Conservation (phyloP, 805 yeast genomes). For the Cyberlindnera mrakii region DNA sequence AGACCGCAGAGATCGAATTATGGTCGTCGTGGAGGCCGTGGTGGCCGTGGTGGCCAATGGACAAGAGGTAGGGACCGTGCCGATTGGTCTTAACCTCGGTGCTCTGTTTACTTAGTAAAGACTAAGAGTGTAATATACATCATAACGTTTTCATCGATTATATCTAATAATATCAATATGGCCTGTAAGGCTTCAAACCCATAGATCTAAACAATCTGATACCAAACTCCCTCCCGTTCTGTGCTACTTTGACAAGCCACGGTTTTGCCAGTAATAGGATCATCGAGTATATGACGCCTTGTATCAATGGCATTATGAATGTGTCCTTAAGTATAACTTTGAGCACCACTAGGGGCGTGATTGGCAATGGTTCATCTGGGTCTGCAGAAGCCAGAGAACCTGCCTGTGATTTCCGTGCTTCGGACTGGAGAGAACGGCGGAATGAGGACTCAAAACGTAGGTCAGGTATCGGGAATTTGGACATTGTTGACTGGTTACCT, state of each 20-base stretch:
- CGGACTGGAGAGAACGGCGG: constrained; percentile 28
- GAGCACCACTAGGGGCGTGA: constrained; percentile 37
- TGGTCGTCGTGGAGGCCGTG: constrained; percentile 12
- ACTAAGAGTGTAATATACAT: neutral
- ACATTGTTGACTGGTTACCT: neutral
- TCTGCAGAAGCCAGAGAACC: neutral
- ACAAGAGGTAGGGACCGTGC: neutral
- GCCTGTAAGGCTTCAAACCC: constrained; percentile 3
- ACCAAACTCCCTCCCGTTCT: constrained; percentile 24
- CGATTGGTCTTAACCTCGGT: neutral
- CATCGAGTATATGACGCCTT: constrained; percentile 43
- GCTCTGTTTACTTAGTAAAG: neutral
- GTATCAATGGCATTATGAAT: constrained; percentile 46
- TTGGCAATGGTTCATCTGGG: constrained; percentile 7
- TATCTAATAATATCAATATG: neutral
- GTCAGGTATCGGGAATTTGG: constrained; percentile 42
- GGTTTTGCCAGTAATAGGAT: constrained; percentile 34
- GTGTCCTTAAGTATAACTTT: constrained; percentile 48
- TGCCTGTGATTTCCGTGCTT: constrained; percentile 2
- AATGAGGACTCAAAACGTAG: constrained; percentile 63
- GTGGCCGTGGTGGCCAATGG: constrained; percentile 11
- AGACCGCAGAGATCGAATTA: constrained; percentile 24
- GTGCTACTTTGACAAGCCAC: constrained; percentile 21
- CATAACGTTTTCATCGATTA: neutral
- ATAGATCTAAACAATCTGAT: constrained; percentile 8